Evolutionary conservation across 306 rosid genomes (phyloP), one percentile per base, ranked within the genome.

Genomic region (Carpinus viminea): DNA sequence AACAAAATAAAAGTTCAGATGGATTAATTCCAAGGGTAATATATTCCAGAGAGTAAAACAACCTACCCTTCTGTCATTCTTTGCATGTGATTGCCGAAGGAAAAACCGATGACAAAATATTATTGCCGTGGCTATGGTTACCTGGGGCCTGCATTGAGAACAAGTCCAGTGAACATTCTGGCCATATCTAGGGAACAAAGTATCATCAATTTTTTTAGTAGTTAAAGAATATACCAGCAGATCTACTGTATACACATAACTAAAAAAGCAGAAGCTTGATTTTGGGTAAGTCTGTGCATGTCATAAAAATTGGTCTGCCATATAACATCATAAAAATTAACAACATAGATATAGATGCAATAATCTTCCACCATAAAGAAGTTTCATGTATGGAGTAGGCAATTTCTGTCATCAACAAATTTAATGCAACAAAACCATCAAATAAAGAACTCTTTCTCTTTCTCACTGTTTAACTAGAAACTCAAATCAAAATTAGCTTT

Each of bases 61-160:
- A 54, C 43, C 68, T 83, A 95, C 98, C 93, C 98, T 90, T 82
- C 98, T 87, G 84, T 95, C 98, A 88, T 95, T 95, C 87, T 91
- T 95, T 74, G 89, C 97, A 82, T 89, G 98, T 81, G 98, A 95
- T 84, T 95, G 98, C 54, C 97, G 91, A 82, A 91, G 98, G 80
- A 95, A 95, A 86, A 95, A 91, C 73, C 98, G 91, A 70, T 95
- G 98, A 79, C 98, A 95, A 87, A 95, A 92, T 31, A 92, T 91
- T 86, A 95, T 95, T 70, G 98, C 97, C 34, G 98, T 92, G 48
- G 98, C 98, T 75, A 95, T 95, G 70, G 98, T 95, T 74, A 95
- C 95, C 87, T 95, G 98, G 80, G 98, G 98, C 64, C 98, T 95
- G 96, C 91, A 88, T 73, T 41, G 74, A 76, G 71, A 77, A 73